phyloP scores from a whole-genome alignment of 2,329 filamentous ascomycete genomes.

The Parastagonospora avenae region DNA sequence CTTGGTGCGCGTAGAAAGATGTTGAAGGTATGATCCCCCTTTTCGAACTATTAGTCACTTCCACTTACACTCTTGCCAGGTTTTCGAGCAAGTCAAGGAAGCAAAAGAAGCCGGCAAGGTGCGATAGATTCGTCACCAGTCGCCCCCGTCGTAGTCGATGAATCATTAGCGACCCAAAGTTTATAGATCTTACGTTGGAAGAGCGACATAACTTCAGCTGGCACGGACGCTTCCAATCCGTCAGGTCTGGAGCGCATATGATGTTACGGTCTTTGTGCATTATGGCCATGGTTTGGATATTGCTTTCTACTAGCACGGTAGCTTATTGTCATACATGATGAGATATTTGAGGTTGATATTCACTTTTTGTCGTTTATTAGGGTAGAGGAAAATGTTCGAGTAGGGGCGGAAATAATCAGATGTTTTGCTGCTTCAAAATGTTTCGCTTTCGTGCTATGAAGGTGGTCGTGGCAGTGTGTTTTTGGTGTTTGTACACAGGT shows the following conservation, averaged over 20 bases:
- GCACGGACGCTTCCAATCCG: conserved; percentile 25
- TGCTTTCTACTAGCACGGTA: conserved; percentile 8
- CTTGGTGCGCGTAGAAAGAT: conserved; percentile 95
- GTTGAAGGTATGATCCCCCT: conserved; percentile 72
- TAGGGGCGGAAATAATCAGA: conserved; percentile 1
- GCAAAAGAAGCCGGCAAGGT: conserved; percentile 53
- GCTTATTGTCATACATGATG: conserved; percentile 12
- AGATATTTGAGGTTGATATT: neutral
- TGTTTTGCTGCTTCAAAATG: neutral
- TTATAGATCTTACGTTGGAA: conserved; percentile 31
- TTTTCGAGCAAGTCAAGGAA: conserved; percentile 92
- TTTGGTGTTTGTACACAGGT: neutral
- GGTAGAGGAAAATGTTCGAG: neutral
- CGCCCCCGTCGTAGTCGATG: neutral
- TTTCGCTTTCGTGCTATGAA: neutral
- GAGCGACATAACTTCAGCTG: conserved; percentile 25
- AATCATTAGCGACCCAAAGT: conserved; percentile 6
- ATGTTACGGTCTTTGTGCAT: conserved; percentile 20
- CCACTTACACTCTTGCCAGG: conserved; percentile 55
- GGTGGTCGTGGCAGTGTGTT: neutral
- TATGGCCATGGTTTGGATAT: conserved; percentile 13
- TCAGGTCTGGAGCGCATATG: conserved; percentile 31
- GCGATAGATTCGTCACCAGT: conserved; percentile 28
- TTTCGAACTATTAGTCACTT: neutral
- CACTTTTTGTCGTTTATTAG: neutral